phyloP scores from a whole-genome alignment of 2,329 filamentous ascomycete genomes.

The Verticillium nubilum region DNA sequence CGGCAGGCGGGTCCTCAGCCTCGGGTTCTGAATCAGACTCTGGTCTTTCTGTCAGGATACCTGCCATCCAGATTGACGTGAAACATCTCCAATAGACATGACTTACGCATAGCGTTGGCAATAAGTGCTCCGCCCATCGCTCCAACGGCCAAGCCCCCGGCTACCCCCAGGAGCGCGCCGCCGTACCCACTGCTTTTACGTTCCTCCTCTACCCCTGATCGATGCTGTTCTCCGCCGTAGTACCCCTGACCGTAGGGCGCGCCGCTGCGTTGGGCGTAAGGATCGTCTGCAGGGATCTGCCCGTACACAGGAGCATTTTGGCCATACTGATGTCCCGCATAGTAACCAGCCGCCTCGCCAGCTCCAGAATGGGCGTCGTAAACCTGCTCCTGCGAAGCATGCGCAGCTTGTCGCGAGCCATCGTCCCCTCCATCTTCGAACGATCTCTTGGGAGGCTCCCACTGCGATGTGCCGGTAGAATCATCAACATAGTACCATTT shows the following conservation, averaged over 20 bases:
- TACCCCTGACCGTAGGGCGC: slow-evolving; percentile 7
- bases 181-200: slow-evolving; percentile 38
- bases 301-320: background rate
- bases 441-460: slow-evolving; percentile 33
- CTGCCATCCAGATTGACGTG: background rate
- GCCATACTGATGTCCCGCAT: slow-evolving; percentile 1
- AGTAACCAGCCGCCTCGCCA: slow-evolving; percentile 7
- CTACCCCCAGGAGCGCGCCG: slow-evolving; percentile 49
- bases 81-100: background rate
- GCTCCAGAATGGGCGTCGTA: background rate
- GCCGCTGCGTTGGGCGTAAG: background rate
- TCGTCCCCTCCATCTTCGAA: background rate
- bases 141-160: slow-evolving; percentile 51
- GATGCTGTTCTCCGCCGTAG: slow-evolving; percentile 4
- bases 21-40: background rate
- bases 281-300: background rate
- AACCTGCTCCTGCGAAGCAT: background rate
- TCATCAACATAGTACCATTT: slow-evolving; percentile 55
- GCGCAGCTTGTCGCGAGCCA: background rate
- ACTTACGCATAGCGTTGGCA: slow-evolving; percentile 49
- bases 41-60: background rate
- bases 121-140: slow-evolving; percentile 52
- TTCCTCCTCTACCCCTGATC: slow-evolving; percentile 21
- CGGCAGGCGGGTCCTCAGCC: background rate
- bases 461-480: slow-evolving; percentile 49